These are phyloP conservation scores for Candida nitratophila DNA, from an alignment of 805 yeast genomes.

Conservation along the genomic window DNA sequence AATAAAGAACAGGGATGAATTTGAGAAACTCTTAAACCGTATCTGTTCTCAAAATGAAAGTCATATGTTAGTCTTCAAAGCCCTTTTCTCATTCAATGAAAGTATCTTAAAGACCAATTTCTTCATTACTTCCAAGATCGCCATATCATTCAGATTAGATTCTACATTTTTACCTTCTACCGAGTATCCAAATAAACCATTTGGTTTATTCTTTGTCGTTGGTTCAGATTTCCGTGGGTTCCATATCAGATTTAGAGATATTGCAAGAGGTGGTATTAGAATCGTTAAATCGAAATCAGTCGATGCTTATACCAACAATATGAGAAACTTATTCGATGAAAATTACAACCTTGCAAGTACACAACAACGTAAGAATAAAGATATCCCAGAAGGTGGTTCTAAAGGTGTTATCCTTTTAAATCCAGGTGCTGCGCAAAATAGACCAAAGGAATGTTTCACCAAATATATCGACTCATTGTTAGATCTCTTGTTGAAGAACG, in stretches of 20 bases:
- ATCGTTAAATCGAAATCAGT: slow-evolving; percentile 80
- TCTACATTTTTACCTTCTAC: slow-evolving; percentile 76
- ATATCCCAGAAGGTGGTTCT: slow-evolving; percentile 98
- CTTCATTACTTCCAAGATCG: slow-evolving; percentile 89
- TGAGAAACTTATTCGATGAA: slow-evolving; percentile 88
- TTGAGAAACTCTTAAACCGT: slow-evolving; percentile 57
- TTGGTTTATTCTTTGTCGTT: slow-evolving; percentile 90
- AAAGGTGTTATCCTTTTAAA: slow-evolving; percentile 88
- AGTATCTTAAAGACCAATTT: slow-evolving; percentile 89
- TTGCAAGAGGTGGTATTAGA: slow-evolving; percentile 97
- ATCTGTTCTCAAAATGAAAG: slow-evolving; percentile 77
- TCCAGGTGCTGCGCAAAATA: slow-evolving; percentile 67
- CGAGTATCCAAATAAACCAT: slow-evolving; percentile 91
- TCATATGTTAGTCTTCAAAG: slow-evolving; percentile 70
- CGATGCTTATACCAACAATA: slow-evolving; percentile 81
- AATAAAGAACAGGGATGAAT: slow-evolving; percentile 67
- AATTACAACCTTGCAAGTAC: slow-evolving; percentile 93
- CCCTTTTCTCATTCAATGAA: slow-evolving; percentile 78
- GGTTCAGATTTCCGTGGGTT: slow-evolving; percentile 97
- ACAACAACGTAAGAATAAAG: slow-evolving; percentile 95
- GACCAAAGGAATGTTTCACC: slow-evolving; percentile 78
- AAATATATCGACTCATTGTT: slow-evolving; percentile 89
- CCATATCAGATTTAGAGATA: slow-evolving; percentile 94
- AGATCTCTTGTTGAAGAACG: slow-evolving; percentile 66
- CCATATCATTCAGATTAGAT: slow-evolving; percentile 84